Percentiles rank a stretch among this genome's conserved stretches.
Evolutionary conservation across 371 early-diverging fungal species (phyloP).

Genomic region (Mucor saturninus): DNA sequence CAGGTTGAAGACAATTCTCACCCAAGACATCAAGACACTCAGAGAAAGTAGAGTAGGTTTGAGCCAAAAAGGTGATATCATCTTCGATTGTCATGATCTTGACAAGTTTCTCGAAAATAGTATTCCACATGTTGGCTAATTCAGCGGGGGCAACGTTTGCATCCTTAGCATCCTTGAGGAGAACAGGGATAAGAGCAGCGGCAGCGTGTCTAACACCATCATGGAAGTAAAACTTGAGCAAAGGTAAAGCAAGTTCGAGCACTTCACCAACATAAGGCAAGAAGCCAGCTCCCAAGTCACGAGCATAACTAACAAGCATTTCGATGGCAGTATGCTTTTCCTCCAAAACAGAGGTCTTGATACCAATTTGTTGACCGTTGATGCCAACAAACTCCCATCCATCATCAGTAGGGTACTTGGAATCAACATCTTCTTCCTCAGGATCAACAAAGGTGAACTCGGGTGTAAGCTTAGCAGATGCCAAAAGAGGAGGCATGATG

Average conservation of each 20-base stretch:
- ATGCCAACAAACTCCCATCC: slow-evolving; percentile 94
- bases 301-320: slow-evolving; percentile 94
- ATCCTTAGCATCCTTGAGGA: slow-evolving; percentile 72
- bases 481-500: slow-evolving; percentile 94
- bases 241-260: slow-evolving; percentile 83
- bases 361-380: slow-evolving; percentile 91
- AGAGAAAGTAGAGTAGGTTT: slow-evolving; percentile 76
- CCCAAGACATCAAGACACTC: slow-evolving; percentile 77
- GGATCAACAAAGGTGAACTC: slow-evolving; percentile 89
- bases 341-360: slow-evolving; percentile 93
- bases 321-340: slow-evolving; percentile 97
- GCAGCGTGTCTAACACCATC: slow-evolving; percentile 94
- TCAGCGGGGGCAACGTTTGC: slow-evolving; percentile 49
- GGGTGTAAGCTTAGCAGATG: slow-evolving; percentile 86
- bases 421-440: slow-evolving; percentile 84
- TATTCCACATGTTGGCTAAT: slow-evolving; percentile 65
- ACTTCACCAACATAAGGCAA: slow-evolving; percentile 81
- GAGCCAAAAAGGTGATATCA: slow-evolving; percentile 79
- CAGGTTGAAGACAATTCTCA: slow-evolving; percentile 63
- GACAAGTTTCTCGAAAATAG: slow-evolving; percentile 69
- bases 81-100: slow-evolving; percentile 75
- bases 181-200: slow-evolving; percentile 79
- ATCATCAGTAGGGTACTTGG: slow-evolving; percentile 88
- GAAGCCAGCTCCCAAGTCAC: slow-evolving; percentile 90
- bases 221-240: slow-evolving; percentile 95